Evolutionary conservation across 495 filamentous ascomycete genomes (phyloP), one percentile per base, ranked within the genome.

Genomic region (Podospora australis): DNA sequence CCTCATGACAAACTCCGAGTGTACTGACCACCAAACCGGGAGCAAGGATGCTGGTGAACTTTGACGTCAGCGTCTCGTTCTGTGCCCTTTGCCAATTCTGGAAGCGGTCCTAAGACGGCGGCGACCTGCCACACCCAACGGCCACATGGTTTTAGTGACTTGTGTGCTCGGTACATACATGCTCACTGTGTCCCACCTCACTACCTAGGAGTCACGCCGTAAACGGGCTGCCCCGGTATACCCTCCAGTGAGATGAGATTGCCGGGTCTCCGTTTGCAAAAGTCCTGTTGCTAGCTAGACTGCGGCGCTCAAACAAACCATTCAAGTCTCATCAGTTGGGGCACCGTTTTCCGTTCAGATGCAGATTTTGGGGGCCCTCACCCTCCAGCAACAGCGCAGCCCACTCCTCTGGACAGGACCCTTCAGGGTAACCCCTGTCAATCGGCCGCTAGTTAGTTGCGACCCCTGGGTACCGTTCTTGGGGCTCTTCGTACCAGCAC

Each of bases 141-240:
- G 22, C 28, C 39, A 47, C 44, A 30, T 43, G 44, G 47, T 43
- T 48, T 19, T 7, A 45, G 45, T 35, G 45, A 41, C 23, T 13
- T 53, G 14, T n/a, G 10, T 3, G 32, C 19, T 8, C 14, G 14
- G 32, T 36, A 36, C 14, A 6, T 17, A 24, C 40, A n/a, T 25
- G 13, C 17, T 16, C 34, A 36, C 19, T 23, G 25, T 16, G 49
- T 35, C 41, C 10, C 23, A 22, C 26, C 6, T 32, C 30, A 40
- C 8, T 16, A 32, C 28, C 6, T 16, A 8, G 46, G 44, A 55
- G 52, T 55, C 52, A 55, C 52, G 52, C 52, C 52, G 52, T 23
- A 26, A 36, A 36, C 52, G 47, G 52, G 13, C 52, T 38, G 36
- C 43, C 23, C 52, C 47, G 52, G 47, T n/a, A n/a, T n/a, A n/a